These are phyloP conservation scores for Fusarium sp. DNA, from an alignment of 2,329 filamentous ascomycete species.

Conservation along the genomic window DNA sequence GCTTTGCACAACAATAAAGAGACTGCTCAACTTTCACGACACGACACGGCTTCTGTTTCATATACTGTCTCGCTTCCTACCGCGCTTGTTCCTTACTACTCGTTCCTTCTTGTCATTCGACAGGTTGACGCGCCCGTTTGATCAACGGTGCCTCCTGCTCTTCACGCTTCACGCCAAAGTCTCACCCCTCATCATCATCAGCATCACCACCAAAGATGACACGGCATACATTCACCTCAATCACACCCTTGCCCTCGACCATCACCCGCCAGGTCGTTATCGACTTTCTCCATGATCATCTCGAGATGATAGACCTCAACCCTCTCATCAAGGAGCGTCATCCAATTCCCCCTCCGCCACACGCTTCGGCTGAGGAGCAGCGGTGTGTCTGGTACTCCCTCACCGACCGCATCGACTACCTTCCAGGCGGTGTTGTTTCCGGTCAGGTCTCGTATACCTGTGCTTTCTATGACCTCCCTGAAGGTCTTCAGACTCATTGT, in stretches of 20 bases:
- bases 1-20: neutral
- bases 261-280: conserved; percentile 79
- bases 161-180: neutral
- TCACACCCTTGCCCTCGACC: conserved; percentile 79
- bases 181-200: neutral
- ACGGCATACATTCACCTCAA: conserved; percentile 77
- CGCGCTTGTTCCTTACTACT: conserved; percentile 1
- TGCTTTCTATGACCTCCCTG: conserved; percentile 80
- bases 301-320: conserved; percentile 89
- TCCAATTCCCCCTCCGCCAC: conserved; percentile 73
- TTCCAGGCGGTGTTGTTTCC: conserved; percentile 73
- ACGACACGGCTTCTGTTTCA: neutral
- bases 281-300: conserved; percentile 80
- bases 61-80: neutral
- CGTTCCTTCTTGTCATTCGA: conserved; percentile 4
- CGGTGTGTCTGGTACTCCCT: conserved; percentile 82
- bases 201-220: conserved; percentile 32
- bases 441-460: conserved; percentile 82
- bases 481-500: conserved; percentile 83
- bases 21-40: neutral
- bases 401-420: conserved; percentile 81
- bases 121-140: neutral
- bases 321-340: conserved; percentile 81
- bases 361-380: conserved; percentile 77
- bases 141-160: neutral